Base-by-base conservation (phyloP, 345 rosid species). In the Eucalyptus victrix region DNA sequence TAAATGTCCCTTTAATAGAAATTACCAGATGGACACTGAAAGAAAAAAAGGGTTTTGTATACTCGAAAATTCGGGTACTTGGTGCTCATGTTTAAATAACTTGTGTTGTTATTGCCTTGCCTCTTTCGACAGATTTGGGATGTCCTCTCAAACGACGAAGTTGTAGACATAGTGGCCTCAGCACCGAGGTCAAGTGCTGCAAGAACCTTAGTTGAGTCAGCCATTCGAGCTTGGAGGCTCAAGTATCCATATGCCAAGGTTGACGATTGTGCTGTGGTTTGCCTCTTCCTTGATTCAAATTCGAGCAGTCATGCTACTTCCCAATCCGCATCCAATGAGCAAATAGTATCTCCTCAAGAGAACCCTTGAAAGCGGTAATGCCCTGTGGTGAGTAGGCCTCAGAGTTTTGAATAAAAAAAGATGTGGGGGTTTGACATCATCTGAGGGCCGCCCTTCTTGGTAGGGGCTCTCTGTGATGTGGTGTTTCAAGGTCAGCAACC, bases 91-190 rank as follows among this genome's bases (percentile, higher is more conserved):
- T 76, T 76, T 21, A 76, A 40, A 40, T 23, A 40, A 76, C 45
- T 76, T 13, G 28, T 76, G 85, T 40, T 40, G 30, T 76, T 40
- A 44, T 40, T 40, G 85, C 47, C 85, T 76, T 24, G 37, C 67
- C 51, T 34, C 40, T 30, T 86, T 60, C 8, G 42, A 11, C 58
- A 93, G 94, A 80, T 93, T 24, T 93, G 95, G 94, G 94, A 93
- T 86, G 95, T 93, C 87, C 91, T 93, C n/a, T 92, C 95, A 23
- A 93, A 91, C 87, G 32, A 90, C 76, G 94, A 93, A 87, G 95
- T 90, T 28, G 93, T 92, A 30, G 92, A 92, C 67, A 89, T 92
- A 21, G 95, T 93, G 53, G 94, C 92, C 56, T 91, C 95, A 17
- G 92, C 65, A n/a, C 89, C 93, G 3, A 92, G 91, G 18, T 47